A percentile compares a stretch with the other conserved stretches of the same genome.
Conservation (phyloP, 164 flowering plant genomes). For the Amborella trichopoda region DNA sequence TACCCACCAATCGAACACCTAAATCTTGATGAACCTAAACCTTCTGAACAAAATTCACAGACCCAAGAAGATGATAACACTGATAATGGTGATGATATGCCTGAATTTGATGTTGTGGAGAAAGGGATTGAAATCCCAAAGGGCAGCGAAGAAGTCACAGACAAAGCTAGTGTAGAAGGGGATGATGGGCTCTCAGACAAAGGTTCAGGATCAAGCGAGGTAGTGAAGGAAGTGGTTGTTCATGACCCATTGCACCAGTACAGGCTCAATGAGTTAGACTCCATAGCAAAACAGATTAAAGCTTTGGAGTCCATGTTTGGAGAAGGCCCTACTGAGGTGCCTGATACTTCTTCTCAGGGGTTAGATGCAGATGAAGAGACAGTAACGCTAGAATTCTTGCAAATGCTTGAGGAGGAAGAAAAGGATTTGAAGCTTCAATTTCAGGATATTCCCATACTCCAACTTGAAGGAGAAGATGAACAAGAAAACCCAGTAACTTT, state of each 20-base stretch:
- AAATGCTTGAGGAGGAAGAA: constrained; percentile 67
- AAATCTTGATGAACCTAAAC: constrained; percentile 61
- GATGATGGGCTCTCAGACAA: constrained; percentile 24
- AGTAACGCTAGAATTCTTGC: constrained; percentile 80
- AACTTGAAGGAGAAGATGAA: constrained; percentile 20
- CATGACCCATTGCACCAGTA: constrained; percentile 41
- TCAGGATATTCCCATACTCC: constrained; percentile 14
- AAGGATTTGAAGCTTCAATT: constrained; percentile 11
- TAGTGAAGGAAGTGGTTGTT: constrained; percentile 59
- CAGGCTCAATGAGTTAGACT: constrained; percentile 63
- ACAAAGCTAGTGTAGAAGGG: constrained; percentile 6
- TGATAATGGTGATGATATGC: constrained; percentile 39
- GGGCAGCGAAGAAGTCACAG: constrained; percentile 5
- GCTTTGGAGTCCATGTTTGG: constrained; percentile 76
- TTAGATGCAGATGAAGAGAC: constrained; percentile 87
- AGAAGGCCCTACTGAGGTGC: constrained; percentile 30
- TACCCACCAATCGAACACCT: constrained; percentile 60
- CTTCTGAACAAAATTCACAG: too few relatives aligned
- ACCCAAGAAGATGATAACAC: too few relatives aligned
- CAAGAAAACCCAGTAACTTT: constrained; percentile 22
- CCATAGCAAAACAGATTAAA: constrained; percentile 81
- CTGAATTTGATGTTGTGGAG: constrained; percentile 80
- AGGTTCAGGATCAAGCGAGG: constrained; percentile 44
- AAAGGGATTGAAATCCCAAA: constrained; percentile 75
- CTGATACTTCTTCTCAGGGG: constrained; percentile 25